Evolutionary conservation across 23 red algal species (phyloP).

Genomic region (Gracilariopsis chorda): DNA sequence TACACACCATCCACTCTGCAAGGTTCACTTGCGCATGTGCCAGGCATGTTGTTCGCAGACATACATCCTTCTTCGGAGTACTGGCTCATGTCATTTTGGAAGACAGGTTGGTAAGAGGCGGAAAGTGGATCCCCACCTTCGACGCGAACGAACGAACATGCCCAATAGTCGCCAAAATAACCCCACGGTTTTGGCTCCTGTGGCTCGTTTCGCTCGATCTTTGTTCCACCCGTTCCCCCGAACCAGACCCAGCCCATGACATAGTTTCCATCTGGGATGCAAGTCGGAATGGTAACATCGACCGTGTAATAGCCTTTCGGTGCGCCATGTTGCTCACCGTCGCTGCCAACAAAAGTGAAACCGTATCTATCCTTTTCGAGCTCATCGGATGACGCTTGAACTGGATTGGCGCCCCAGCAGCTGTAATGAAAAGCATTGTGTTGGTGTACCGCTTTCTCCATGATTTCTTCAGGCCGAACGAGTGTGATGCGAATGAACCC

Average conservation of each 20-base stretch:
- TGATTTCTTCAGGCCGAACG: conserved; percentile 28
- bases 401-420: conserved; percentile 65
- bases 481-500: conserved; percentile 65
- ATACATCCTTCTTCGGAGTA: conserved; percentile 38
- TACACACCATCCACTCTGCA: conserved; percentile 1
- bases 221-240: conserved; percentile 33
- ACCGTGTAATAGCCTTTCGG: conserved; percentile 33
- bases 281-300: conserved; percentile 28
- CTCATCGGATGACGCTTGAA: neutral
- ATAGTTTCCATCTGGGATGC: conserved; percentile 55
- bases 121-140: conserved; percentile 17
- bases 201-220: neutral
- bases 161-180: conserved; percentile 52
- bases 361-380: conserved; percentile 23
- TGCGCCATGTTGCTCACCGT: conserved; percentile 13
- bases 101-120: neutral
- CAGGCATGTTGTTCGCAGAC: conserved; percentile 35
- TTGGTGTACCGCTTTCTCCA: conserved; percentile 27
- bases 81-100: conserved; percentile 44
- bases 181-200: conserved; percentile 25
- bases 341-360: conserved; percentile 22
- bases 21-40: conserved; percentile 48
- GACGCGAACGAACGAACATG: conserved; percentile 49
- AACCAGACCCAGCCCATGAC: conserved; percentile 55
- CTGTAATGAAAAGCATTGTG: conserved; percentile 65